Evolutionary conservation across 768 basidiomycete genomes (phyloP).

Genomic region (Leccinum imitatum): DNA sequence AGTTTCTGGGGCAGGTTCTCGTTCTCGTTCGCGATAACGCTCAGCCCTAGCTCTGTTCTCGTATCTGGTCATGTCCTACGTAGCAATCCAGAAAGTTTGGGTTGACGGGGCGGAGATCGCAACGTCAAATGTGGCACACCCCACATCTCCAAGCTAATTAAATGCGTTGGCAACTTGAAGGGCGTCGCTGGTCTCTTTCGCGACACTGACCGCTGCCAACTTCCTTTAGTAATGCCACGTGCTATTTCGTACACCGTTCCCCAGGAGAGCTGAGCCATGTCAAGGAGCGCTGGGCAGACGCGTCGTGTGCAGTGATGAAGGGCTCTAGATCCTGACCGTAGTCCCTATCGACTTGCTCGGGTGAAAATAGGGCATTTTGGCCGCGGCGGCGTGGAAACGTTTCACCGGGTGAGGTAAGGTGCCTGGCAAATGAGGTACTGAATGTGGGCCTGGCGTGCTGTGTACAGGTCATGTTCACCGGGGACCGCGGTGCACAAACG

Average conservation of each 20-base stretch:
- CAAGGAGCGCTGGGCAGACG: slow-evolving; percentile 31
- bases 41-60: no score
- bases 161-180: no score
- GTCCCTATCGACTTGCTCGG: not conserved
- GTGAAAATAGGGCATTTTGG: not conserved
- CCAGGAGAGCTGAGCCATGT: slow-evolving; percentile 37
- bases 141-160: no score
- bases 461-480: not conserved
- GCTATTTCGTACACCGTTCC: slow-evolving; percentile 46
- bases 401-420: slow-evolving; percentile 19
- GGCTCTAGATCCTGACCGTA: slow-evolving; percentile 21
- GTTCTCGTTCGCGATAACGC: no score
- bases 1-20: slow-evolving; percentile 9
- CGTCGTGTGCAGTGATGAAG: slow-evolving; percentile 35
- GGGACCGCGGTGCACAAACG: no score
- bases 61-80: no score
- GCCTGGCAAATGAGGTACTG: slow-evolving; percentile 8
- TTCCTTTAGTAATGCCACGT: slow-evolving; percentile 36
- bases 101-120: no score
- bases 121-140: no score
- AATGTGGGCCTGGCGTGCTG: not conserved
- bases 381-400: slow-evolving; percentile 4
- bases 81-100: no score
- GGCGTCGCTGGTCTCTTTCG: no score
- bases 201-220: slow-evolving; percentile 35